Evolutionary conservation across 2,329 filamentous ascomycete species (phyloP).

Genomic region (Juglanconis juglandina): DNA sequence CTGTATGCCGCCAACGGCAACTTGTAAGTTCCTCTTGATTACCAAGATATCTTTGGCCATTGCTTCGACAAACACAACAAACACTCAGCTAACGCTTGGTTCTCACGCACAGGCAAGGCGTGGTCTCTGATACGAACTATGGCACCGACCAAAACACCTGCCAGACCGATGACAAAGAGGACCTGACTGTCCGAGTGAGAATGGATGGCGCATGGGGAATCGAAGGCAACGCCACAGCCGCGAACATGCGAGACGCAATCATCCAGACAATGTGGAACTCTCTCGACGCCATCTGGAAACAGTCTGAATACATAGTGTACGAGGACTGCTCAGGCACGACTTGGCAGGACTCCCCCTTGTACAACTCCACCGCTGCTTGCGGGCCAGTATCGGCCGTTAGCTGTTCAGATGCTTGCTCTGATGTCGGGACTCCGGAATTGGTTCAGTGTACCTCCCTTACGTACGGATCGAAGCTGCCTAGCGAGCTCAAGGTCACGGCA

Average conservation of each 20-base stretch:
- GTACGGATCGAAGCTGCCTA: constrained; percentile 19
- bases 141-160: constrained; percentile 15
- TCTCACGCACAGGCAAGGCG: constrained; percentile 11
- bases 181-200: constrained; percentile 16
- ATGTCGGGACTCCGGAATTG: neutral
- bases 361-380: neutral
- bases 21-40: neutral
- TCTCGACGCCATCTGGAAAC: constrained; percentile 7
- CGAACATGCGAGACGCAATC: constrained; percentile 20
- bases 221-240: constrained; percentile 7
- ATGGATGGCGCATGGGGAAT: constrained; percentile 20
- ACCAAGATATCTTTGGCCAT: neutral
- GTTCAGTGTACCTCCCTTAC: constrained; percentile 16
- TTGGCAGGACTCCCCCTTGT: constrained; percentile 15
- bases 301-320: constrained; percentile 17
- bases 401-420: neutral
- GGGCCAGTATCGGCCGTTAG: neutral
- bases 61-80: neutral
- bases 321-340: constrained; percentile 15
- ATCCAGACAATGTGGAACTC: constrained; percentile 18
- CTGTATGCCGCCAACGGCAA: constrained; percentile 19
- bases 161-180: constrained; percentile 10
- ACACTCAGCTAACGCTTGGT: neutral
- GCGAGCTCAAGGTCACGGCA: constrained; percentile 16
- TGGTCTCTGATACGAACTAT: constrained; percentile 5